phyloP scores from a whole-genome alignment of 768 basidiomycete genomes.

The Leucocoprinus leucothites region DNA sequence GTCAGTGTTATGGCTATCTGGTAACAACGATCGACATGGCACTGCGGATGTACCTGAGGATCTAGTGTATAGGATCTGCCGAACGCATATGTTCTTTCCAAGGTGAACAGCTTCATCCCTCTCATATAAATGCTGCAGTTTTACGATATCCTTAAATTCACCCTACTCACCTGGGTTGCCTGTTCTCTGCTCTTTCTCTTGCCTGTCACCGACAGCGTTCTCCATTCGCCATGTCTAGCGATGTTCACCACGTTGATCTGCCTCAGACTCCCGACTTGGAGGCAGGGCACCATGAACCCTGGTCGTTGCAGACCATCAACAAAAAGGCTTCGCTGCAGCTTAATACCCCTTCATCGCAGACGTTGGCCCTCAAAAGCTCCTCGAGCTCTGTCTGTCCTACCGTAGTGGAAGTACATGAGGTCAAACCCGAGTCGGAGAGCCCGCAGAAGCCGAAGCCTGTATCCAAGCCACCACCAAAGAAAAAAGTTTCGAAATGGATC shows the following conservation, averaged over 20 bases:
- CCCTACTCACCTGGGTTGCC: constrained; percentile 18
- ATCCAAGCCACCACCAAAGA: constrained; percentile 42
- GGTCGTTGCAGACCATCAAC: constrained; percentile 30
- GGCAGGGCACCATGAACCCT: constrained; percentile 51
- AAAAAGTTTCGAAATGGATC: constrained; percentile 58
- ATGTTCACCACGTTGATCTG: constrained; percentile 33
- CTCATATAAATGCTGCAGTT: neutral
- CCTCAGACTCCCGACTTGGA: constrained; percentile 49
- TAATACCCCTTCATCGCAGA: constrained; percentile 14
- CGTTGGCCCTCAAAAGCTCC: neutral
- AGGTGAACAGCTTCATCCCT: neutral
- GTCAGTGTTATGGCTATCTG: neutral
- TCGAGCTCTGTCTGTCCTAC: constrained; percentile 21
- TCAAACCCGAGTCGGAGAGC: constrained; percentile 27
- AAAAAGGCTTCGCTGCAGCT: constrained; percentile 35
- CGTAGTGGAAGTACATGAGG: constrained; percentile 25
- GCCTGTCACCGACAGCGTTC: constrained; percentile 17
- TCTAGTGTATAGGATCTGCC: neutral
- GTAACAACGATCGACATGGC: neutral
- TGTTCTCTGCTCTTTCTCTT: constrained; percentile 12
- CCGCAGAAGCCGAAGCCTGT: constrained; percentile 37
- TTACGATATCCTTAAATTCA: neutral
- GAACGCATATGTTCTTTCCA: neutral
- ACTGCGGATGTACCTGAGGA: constrained; percentile 1
- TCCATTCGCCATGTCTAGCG: constrained; percentile 40